phyloP scores from a whole-genome alignment of 768 basidiomycete genomes.

The Asterophora lycoperdoides region DNA sequence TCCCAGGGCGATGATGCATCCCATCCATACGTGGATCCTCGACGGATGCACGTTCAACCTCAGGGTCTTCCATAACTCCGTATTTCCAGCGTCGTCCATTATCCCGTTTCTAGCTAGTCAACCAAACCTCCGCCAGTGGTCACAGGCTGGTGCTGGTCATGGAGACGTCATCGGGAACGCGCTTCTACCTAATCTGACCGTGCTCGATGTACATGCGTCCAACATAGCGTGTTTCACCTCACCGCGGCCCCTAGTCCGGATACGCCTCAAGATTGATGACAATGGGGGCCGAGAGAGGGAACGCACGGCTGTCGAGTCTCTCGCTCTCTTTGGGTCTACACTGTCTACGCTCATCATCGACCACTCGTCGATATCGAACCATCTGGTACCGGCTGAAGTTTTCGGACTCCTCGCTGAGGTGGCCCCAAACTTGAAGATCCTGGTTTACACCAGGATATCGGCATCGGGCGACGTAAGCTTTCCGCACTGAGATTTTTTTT shows the following conservation, averaged over 20 bases:
- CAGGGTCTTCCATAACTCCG: constrained; percentile 15
- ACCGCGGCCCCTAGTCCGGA: constrained; percentile 7
- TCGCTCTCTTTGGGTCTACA: constrained; percentile 13
- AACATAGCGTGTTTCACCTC: constrained; percentile 9
- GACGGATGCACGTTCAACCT: constrained; percentile 18
- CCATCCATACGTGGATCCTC: constrained; percentile 18
- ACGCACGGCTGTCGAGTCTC: constrained; percentile 5
- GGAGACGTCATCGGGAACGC: constrained; percentile 8
- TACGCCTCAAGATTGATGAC: constrained; percentile 11
- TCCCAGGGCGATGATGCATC: constrained; percentile 20
- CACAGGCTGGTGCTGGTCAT: constrained; percentile 9
- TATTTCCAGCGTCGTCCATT: constrained; percentile 16
- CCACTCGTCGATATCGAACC: constrained; percentile 2
- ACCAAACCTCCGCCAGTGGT: constrained; percentile 14
- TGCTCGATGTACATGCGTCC: constrained; percentile 15
- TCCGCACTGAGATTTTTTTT: background rate
- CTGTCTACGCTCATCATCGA: constrained; percentile 11
- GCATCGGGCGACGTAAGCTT: background rate
- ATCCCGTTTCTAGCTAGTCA: constrained; percentile 16
- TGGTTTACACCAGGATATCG: constrained; percentile 2
- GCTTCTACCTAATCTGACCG: constrained; percentile 12
- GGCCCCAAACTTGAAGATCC: background rate
- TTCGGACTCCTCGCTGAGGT: constrained; percentile 4
- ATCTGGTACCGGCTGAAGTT: constrained; percentile 1
- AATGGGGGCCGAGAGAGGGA: constrained; percentile 1